Percentiles rank a stretch among this genome's conserved stretches.
phyloP scores from a whole-genome alignment of 2,329 filamentous ascomycete genomes.

The Trichoderma atrobrunneum region DNA sequence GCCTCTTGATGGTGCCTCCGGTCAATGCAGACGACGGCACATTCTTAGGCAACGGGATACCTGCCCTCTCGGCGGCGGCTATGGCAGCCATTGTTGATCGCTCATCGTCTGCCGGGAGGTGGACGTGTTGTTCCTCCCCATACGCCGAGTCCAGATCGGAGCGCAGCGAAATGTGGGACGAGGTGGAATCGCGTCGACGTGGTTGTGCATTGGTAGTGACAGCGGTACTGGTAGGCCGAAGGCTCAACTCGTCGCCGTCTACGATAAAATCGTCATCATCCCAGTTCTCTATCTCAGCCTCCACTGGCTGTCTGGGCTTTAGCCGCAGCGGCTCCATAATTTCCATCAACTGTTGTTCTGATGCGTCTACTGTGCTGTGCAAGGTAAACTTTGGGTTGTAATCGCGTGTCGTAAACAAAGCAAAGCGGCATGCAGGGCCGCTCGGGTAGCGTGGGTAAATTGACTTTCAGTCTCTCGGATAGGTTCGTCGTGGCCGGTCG shows the following conservation, averaged over 20 bases:
- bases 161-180: constrained; percentile 76
- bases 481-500: constrained; percentile 19
- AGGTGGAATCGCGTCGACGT: constrained; percentile 71
- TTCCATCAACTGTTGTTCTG: not conserved
- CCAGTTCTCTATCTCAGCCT: constrained; percentile 70
- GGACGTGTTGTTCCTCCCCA: constrained; percentile 82
- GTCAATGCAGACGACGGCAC: constrained; percentile 85
- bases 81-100: constrained; percentile 82
- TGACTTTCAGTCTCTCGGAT: constrained; percentile 6
- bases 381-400: constrained; percentile 9
- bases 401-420: constrained; percentile 15
- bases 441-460: constrained; percentile 15
- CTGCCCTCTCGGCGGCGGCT: constrained; percentile 78
- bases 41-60: constrained; percentile 85
- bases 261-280: constrained; percentile 75
- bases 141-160: constrained; percentile 76
- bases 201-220: constrained; percentile 30
- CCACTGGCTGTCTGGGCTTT: constrained; percentile 52
- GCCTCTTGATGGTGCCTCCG: constrained; percentile 87
- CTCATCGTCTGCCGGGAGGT: constrained; percentile 82
- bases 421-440: constrained; percentile 12
- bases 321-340: constrained; percentile 55
- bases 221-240: constrained; percentile 47
- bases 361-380: not conserved
- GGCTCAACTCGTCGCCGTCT: constrained; percentile 63